Conservation (phyloP, 108 stramenopile species). For the Nitzschia palea region DNA sequence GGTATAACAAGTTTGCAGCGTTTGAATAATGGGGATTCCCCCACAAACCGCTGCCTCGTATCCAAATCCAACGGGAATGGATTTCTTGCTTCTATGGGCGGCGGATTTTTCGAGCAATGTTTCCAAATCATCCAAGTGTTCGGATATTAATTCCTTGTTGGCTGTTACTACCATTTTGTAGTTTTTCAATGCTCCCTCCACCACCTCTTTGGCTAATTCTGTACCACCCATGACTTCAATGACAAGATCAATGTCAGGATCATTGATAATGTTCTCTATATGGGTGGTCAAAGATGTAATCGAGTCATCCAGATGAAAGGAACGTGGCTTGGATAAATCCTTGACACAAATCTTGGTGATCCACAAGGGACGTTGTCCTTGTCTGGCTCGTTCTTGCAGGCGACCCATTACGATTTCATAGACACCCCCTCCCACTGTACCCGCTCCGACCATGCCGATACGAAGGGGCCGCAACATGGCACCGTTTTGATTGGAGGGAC, state of each 20-base stretch:
- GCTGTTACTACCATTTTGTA: conserved; percentile 82
- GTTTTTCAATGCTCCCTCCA: conserved; percentile 45
- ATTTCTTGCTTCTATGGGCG: conserved; percentile 65
- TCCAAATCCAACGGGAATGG: conserved; percentile 34
- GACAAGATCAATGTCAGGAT: conserved; percentile 67
- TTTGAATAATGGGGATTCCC: conserved; percentile 83
- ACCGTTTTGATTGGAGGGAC: no score
- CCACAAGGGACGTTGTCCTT: conserved; percentile 20
- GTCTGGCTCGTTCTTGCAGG: neutral
- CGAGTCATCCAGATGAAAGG: conserved; percentile 64
- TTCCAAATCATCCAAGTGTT: conserved; percentile 61
- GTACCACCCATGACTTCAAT: conserved; percentile 81
- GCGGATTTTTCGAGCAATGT: conserved; percentile 25
- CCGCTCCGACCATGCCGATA: conserved; percentile 69
- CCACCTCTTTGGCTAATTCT: conserved; percentile 55
- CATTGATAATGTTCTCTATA: conserved; percentile 60
- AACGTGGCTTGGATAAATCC: conserved; percentile 62
- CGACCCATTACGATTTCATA: conserved; percentile 78
- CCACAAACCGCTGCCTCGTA: conserved; percentile 88
- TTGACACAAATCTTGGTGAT: conserved; percentile 90
- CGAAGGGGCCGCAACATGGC: conserved; percentile 46
- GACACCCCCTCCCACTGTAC: conserved; percentile 74
- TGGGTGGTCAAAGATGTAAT: conserved; percentile 57
- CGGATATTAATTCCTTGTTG: conserved; percentile 80
- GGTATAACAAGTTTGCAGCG: conserved; percentile 59